Base-by-base conservation (phyloP, 2,329 filamentous ascomycete species). In the Fonsecaea pugnacius region DNA sequence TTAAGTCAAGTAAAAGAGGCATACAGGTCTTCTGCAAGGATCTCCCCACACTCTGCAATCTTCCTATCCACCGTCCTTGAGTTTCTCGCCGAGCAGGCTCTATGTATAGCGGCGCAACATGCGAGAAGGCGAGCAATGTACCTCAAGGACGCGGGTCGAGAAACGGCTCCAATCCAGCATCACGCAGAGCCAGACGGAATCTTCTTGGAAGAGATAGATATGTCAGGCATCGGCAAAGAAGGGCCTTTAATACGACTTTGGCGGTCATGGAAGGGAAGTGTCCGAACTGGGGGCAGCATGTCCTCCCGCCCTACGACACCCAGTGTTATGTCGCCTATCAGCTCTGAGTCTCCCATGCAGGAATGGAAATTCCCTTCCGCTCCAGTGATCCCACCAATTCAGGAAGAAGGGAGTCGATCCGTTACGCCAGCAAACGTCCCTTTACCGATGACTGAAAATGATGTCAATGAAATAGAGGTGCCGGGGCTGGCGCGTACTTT, bases 21-120 rank as follows among this genome's bases (percentile, higher is more conserved):
- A 79, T 78, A 27, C 80, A 84, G 46, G 86, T 88, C 64, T 80
- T 84, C 38, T 77, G 85, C 38, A 86, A 84, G 88, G 54, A 90
- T 98, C 21, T 96, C 92, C 0, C 93, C 95, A 33, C 90, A 93
- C 0, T 91, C 96, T 14, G 93, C 95, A 64, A 98, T 99, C 69
- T 99, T 98, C 78, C 80, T 99, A 53, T 97, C 95, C 0, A 96
- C 94, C 0, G 91, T 99, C 66, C 82, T 99, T 48, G 95, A 99
- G 77, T 95, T 92, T 73, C 87, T 99, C 77, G 94, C 91, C 35
- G 95, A 99, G 77, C 91, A 96, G 75, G 90, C 92, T 6, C 81
- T 99, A 66, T 85, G 93, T n/a, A 86, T 96, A 43, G 91, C 92
- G 16, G 91, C 91, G 14, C 90, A 96, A 74, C 92, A 91, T 32